Percentiles rank a stretch among this genome's conserved stretches.
phyloP scores from a whole-genome alignment of 2,329 filamentous ascomycete species.

The Claviceps cyperi region DNA sequence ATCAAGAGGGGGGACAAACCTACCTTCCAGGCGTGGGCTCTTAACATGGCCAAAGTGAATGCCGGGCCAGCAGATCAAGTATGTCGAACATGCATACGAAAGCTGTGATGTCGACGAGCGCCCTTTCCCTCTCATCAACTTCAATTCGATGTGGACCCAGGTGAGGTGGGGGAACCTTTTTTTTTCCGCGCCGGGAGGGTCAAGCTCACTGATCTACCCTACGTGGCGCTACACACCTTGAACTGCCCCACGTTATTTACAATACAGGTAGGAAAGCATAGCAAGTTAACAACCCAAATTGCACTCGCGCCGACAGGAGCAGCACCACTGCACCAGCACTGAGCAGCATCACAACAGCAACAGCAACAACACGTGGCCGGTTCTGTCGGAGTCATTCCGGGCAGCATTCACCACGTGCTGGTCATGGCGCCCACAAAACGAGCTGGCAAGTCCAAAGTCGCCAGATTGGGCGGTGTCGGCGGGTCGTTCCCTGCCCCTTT shows the following conservation, averaged over 20 bases:
- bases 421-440: conserved; percentile 21
- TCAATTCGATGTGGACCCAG: background rate
- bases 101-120: background rate
- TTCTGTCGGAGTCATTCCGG: background rate
- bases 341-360: background rate
- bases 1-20: too few species aligned
- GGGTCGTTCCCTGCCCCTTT: conserved; percentile 48
- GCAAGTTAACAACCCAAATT: too few species aligned
- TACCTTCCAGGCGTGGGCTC: conserved; percentile 27
- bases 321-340: too few species aligned
- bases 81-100: background rate
- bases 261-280: too few species aligned
- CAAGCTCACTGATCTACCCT: too few species aligned
- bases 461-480: conserved; percentile 12
- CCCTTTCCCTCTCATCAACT: too few species aligned
- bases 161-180: background rate
- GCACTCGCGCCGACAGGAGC: too few species aligned
- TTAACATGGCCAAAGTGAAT: conserved; percentile 24
- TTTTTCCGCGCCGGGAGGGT: background rate
- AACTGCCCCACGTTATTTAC: too few species aligned
- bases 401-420: background rate
- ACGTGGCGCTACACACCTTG: too few species aligned
- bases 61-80: background rate
- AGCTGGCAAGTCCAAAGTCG: conserved; percentile 17
- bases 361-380: background rate